Evolutionary conservation across 2,329 filamentous ascomycete species (phyloP).

Genomic region (Coniochaeta sp.): DNA sequence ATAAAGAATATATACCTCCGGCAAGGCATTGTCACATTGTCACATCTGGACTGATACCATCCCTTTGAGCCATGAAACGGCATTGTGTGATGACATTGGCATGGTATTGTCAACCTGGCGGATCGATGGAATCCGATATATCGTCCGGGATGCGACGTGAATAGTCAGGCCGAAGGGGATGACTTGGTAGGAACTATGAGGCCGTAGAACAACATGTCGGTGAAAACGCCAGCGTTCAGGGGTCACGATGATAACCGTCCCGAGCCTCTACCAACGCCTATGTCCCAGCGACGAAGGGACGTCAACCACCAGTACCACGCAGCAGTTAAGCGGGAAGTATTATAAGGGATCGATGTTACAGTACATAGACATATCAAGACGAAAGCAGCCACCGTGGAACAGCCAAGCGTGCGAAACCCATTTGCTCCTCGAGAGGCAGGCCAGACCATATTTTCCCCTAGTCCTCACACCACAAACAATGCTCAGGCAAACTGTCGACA

Average conservation of each 20-base stretch:
- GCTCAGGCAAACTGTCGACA: slow-evolving; percentile 4
- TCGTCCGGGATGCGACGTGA: too few species aligned
- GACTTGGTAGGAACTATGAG: too few species aligned
- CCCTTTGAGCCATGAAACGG: not conserved
- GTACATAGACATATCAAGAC: slow-evolving; percentile 10
- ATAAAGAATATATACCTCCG: not conserved
- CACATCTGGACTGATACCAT: not conserved
- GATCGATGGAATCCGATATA: too few species aligned
- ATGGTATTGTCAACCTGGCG: too few species aligned
- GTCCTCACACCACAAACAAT: slow-evolving; percentile 10
- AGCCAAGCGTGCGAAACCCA: slow-evolving; percentile 3
- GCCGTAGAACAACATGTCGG: too few species aligned
- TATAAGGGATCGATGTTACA: not conserved
- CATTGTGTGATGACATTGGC: not conserved
- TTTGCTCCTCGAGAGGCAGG: slow-evolving; percentile 1
- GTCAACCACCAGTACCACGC: not conserved
- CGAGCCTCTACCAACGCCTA: not conserved
- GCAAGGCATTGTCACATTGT: not conserved
- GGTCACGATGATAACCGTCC: not conserved
- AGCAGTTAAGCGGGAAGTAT: not conserved
- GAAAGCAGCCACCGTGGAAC: slow-evolving; percentile 6
- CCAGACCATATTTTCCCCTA: slow-evolving; percentile 10
- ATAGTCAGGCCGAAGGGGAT: too few species aligned
- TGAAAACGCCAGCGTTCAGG: too few species aligned
- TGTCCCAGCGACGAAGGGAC: not conserved